A percentile compares a stretch with the other conserved stretches of the same genome.
phyloP scores from a whole-genome alignment of 2,329 filamentous ascomycete genomes.

The Pseudogymnoascus sp. region DNA sequence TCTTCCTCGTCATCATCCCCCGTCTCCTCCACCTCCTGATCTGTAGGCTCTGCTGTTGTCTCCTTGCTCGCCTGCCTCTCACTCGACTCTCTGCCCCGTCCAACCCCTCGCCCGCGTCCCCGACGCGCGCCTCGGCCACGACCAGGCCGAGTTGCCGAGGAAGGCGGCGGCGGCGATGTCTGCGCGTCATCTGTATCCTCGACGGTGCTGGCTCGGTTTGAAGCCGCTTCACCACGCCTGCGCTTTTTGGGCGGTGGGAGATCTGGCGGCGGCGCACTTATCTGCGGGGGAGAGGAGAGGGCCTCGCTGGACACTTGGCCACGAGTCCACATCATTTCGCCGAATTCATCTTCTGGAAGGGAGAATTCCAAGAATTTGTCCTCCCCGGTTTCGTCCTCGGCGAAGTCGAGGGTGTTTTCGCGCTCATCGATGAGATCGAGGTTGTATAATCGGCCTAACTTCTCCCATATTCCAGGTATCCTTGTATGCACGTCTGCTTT shows the following conservation, averaged over 20 bases:
- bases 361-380: slow-evolving; percentile 56
- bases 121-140: slow-evolving; percentile 32
- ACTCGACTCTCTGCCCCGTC: slow-evolving; percentile 29
- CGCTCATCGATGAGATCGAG: slow-evolving; percentile 79
- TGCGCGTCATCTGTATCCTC: slow-evolving; percentile 43
- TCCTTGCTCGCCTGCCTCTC: slow-evolving; percentile 27
- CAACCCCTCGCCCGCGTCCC: slow-evolving; percentile 37
- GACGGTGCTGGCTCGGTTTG: slow-evolving; percentile 39
- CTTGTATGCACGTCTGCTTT: slow-evolving; percentile 68
- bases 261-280: slow-evolving; percentile 14
- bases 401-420: slow-evolving; percentile 46
- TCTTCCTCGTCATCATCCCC: slow-evolving; percentile 29
- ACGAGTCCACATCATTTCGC: slow-evolving; percentile 23
- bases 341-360: slow-evolving; percentile 41
- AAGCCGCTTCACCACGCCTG: slow-evolving; percentile 28
- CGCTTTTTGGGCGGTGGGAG: slow-evolving; percentile 22
- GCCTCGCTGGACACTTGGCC: slow-evolving; percentile 26
- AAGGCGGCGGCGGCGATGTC: slow-evolving; percentile 34
- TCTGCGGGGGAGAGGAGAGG: slow-evolving; percentile 27
- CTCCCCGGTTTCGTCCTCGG: slow-evolving; percentile 45
- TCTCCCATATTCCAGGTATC: slow-evolving; percentile 86
- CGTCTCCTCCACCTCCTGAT: slow-evolving; percentile 27
- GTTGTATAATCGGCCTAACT: slow-evolving; percentile 76
- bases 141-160: slow-evolving; percentile 30
- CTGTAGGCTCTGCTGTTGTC: slow-evolving; percentile 23